Evolutionary conservation across 2,329 filamentous ascomycete species (phyloP), one percentile per base, ranked within the genome.

Genomic region (Colletotrichum plurivorum): DNA sequence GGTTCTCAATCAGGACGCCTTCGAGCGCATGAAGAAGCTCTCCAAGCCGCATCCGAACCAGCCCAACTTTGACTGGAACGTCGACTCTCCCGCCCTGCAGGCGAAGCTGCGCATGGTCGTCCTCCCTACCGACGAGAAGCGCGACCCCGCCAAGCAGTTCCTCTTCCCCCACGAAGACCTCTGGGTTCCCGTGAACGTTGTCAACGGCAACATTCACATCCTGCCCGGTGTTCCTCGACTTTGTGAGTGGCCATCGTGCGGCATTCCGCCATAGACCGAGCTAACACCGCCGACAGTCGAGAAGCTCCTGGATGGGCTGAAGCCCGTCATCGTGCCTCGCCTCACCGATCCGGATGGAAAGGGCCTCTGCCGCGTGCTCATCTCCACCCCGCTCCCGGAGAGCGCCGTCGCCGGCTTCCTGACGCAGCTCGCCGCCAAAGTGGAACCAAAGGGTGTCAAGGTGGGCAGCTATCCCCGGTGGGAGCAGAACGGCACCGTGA

Each of bases 391-490:
- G 31, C 79, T 97, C 80, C 85, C 93, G 0, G 96, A 99, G 85
- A 98, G 94, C 79, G 88, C 88, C 18, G 90, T 98, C 39, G 95
- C 96, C 13, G 88, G 86, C 18, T 98, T 93, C 78, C 84, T 99
- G 75, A 95, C 94, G 1, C 88, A 93, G 72, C 83, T 98, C 71
- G 93, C 95, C 5, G 87, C 84, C 31, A 89, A 89, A 78, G 92
- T 95, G 22, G 92, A 90, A 78, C 83, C 89, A 1, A 90, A 88
- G 75, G 94, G 94, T 3, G 88, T 98, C 75, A 98, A 98, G 83
- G 94, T 98, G 16, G 96, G 96, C 54, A 97, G 94, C 80, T 98
- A 99, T 81, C 96, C 96, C 43, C 86, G 94, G 63, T 98, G 95
- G 94, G 94, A 93, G 5, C 95, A 94, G 85, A 89, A 90, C 75